Evolutionary conservation across 148 eudicot species (phyloP).

Genomic region (Polygonum aviculare): DNA sequence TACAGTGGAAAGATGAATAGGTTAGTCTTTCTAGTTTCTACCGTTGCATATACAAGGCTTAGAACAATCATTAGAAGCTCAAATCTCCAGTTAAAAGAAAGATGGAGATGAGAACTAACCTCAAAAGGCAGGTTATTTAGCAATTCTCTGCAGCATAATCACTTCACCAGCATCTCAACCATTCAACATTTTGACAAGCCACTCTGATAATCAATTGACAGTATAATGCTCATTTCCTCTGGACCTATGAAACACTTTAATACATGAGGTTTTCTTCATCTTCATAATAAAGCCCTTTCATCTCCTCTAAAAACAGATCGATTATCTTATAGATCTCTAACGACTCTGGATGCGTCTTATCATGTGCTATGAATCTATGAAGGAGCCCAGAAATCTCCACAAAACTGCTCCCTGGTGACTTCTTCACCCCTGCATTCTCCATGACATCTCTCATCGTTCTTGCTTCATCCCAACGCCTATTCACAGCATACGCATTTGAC

Average conservation of each 20-base stretch:
- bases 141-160: not conserved
- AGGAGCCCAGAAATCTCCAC: slow-evolving; percentile 58
- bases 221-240: not conserved
- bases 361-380: slow-evolving; percentile 76
- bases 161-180: not conserved
- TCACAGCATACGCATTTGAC: slow-evolving; percentile 69
- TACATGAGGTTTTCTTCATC: slow-evolving; percentile 9
- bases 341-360: slow-evolving; percentile 51
- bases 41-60: too few species aligned
- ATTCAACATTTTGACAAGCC: not conserved
- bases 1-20: not conserved
- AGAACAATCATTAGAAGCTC: too few species aligned
- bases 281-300: slow-evolving; percentile 31
- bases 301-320: slow-evolving; percentile 33
- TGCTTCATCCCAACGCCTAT: slow-evolving; percentile 65
- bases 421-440: slow-evolving; percentile 79
- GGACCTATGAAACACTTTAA: not conserved
- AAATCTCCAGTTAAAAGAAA: not conserved
- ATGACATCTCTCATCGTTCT: slow-evolving; percentile 58
- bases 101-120: not conserved
- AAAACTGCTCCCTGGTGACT: slow-evolving; percentile 67
- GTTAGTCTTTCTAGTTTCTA: too few species aligned
- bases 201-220: not conserved
- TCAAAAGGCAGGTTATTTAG: not conserved
- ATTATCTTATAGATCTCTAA: slow-evolving; percentile 40